Evolutionary conservation across 352 stramenopile species (phyloP), one percentile per base, ranked within the genome.

Genomic region (Pythium biforme): DNA sequence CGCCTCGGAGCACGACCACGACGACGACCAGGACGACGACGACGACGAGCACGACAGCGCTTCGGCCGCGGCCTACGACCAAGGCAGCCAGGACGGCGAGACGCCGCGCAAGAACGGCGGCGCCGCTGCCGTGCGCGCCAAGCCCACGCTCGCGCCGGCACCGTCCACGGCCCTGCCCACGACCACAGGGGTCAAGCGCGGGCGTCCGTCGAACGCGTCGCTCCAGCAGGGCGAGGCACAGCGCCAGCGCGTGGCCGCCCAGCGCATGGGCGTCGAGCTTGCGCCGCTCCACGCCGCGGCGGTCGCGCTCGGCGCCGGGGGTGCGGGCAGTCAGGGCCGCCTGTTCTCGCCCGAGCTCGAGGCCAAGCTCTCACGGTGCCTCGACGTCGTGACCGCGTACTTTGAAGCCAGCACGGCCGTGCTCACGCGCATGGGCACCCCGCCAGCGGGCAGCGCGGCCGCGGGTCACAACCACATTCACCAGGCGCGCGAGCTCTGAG

Each of bases 351-450:
- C 52, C 33, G 52, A 59, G 52, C 34, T 59, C 52, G 52, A 59
- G 52, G 37, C 52, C 52, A 59, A 59, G 52, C 52, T 59, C 22
- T 59, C 52, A 37, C 52, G 52, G 22, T 59, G 52, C 39, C 52
- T 59, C 34, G 52, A 59, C 39, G 52, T 59, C 37, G 52, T 59
- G 19, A 59, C 52, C 34, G 52, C 52, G 22, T 59, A 59, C 39
- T 59, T 59, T 48, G 52, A 59, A 34, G 52, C 52, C 26, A 59
- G 52, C 52, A 59, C 52, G 52, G 52, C 33, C 22, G 52, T 59
- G 34, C 52, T 59, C 52, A 49, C 52, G 52, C 52, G 22, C 9
- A 62, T 46, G 11, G 52, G 52, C 72, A 85, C 31, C 83, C 86
- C 43, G 75, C 85, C 26, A 72, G 77, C 22, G 75, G 31, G 31